Evolutionary conservation across 2,329 filamentous ascomycete genomes (phyloP).

Genomic region (Cercospora zeina): DNA sequence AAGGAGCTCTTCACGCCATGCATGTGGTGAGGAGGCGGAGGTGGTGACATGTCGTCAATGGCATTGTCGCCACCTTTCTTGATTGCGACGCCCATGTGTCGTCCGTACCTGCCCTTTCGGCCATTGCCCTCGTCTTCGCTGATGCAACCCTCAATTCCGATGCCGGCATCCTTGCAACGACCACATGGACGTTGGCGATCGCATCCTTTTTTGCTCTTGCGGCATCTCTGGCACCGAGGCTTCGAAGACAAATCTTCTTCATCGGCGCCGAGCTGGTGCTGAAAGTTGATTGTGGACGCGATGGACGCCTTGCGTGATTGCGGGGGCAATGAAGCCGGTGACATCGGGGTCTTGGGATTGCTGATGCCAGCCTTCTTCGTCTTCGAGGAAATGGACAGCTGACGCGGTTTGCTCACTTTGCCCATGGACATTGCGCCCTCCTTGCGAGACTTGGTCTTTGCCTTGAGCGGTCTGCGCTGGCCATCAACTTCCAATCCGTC

Average conservation of each 20-base stretch:
- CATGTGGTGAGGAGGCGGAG: slow-evolving; percentile 37
- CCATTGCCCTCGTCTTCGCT: slow-evolving; percentile 98
- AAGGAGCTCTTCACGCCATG: slow-evolving; percentile 35
- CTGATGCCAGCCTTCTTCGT: slow-evolving; percentile 47
- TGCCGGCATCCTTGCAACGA: slow-evolving; percentile 91
- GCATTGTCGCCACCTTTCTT: slow-evolving; percentile 52
- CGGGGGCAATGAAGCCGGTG: slow-evolving; percentile 64
- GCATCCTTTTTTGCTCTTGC: slow-evolving; percentile 99
- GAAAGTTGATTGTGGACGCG: slow-evolving; percentile 60
- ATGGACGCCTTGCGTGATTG: slow-evolving; percentile 73
- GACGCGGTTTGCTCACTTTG: slow-evolving; percentile 46
- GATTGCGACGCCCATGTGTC: slow-evolving; percentile 67
- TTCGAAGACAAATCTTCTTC: slow-evolving; percentile 93
- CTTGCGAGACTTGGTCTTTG: slow-evolving; percentile 46
- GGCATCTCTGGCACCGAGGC: slow-evolving; percentile 94
- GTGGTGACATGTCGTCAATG: slow-evolving; percentile 21
- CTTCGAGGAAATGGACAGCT: slow-evolving; percentile 52
- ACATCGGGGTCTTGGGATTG: slow-evolving; percentile 50
- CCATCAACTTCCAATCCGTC: slow-evolving; percentile 55
- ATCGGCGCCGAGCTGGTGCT: slow-evolving; percentile 61
- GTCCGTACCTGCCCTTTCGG: slow-evolving; percentile 85
- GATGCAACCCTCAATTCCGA: slow-evolving; percentile 88
- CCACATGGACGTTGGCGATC: slow-evolving; percentile 94
- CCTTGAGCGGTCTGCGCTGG: slow-evolving; percentile 42
- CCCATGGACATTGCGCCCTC: slow-evolving; percentile 17